Evolutionary conservation across 257 asterid genomes (phyloP), one percentile per base, ranked within the genome.

Genomic region (Nicotiana otophora): DNA sequence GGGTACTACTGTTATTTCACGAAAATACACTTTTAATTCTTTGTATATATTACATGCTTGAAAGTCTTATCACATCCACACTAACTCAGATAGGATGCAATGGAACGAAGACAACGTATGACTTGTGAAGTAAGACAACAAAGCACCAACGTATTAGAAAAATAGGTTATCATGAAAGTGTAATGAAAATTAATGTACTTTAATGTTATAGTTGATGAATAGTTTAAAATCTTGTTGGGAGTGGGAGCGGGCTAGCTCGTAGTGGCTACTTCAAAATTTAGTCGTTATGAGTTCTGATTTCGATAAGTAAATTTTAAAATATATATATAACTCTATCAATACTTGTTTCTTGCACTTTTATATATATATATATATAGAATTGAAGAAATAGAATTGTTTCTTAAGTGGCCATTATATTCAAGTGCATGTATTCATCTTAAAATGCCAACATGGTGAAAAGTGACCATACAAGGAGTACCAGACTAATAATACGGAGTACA

Each of bases 341-440:
- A 65, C 7, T 30, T 6, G 7, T 3, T 65, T 33, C 19, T 8
- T 0, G 3, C 26, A 33, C 1, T 3, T 33, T 5, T 1, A 65
- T 31, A 30, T 28, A 23, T 23, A 23, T 23, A 23, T 23, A 23
- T 23, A 23, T 23, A 23, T 23, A 23, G 16, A 78, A 58, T 46
- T 36, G 66, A 74, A 63, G 68, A 51, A 46, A 42, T 63, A 81
- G 5, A 46, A 42, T 54, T 65, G 28, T 81, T 78, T 39, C 60
- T 60, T 9, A 39, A 61, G 74, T 79, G 74, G 61, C 39, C 39
- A 61, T 42, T 42, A 42, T 2, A 61, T 79, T 28, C 9, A 61
- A 39, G 46, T 20, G 61, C 58, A 36, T 61, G 8, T 48, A 20
- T 58, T 61, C 74, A 46, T 74, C 5, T 7, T 74, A 23, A 15